A percentile compares a stretch with the other conserved stretches of the same genome.
phyloP scores from a whole-genome alignment of 208 protist species.

The Trypanosoma boissoni region DNA sequence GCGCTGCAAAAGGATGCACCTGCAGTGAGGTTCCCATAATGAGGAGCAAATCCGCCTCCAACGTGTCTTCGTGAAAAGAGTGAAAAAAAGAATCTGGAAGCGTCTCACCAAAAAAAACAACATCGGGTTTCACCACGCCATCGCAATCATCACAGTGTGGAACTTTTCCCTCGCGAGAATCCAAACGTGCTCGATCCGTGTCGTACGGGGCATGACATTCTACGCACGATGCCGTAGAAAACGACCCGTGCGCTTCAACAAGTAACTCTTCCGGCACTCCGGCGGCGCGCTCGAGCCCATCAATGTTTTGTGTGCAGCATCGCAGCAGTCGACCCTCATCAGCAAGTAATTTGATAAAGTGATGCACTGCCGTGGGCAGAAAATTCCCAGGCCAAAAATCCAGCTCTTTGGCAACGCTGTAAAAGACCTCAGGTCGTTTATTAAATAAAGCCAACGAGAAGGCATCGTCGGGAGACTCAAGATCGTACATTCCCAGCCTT shows the following conservation, averaged over 20 bases:
- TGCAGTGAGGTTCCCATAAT: constrained; percentile 95
- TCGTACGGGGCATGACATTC: constrained; percentile 62
- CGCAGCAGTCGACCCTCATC: constrained; percentile 90
- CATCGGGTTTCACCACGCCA: constrained; percentile 93
- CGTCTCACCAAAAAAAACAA: constrained; percentile 96
- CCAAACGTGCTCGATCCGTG: constrained; percentile 27
- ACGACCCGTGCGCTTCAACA: constrained; percentile 96
- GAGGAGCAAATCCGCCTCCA: constrained; percentile 84
- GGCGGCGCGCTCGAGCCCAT: constrained; percentile 86
- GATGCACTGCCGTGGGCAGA: constrained; percentile 86
- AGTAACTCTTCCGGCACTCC: constrained; percentile 78
- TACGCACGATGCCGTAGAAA: constrained; percentile 83
- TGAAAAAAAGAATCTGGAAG: constrained; percentile 89
- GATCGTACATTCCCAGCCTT: constrained; percentile 86
- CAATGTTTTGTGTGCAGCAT: constrained; percentile 98
- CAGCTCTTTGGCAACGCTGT: constrained; percentile 82
- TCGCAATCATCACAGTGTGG: constrained; percentile 62
- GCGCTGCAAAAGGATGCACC: constrained; percentile 91
- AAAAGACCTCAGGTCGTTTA: constrained; percentile 89
- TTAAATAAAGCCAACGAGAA: constrained; percentile 91
- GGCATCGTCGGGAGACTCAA: constrained; percentile 86
- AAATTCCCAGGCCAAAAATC: constrained; percentile 81
- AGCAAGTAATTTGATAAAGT: constrained; percentile 92
- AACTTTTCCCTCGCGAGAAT: constrained; percentile 41
- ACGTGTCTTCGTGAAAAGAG: constrained; percentile 60